A percentile compares a stretch with the other conserved stretches of the same genome.
Evolutionary conservation across 2,329 filamentous ascomycete genomes (phyloP).

Genomic region (Thielaviopsis ethacetica): DNA sequence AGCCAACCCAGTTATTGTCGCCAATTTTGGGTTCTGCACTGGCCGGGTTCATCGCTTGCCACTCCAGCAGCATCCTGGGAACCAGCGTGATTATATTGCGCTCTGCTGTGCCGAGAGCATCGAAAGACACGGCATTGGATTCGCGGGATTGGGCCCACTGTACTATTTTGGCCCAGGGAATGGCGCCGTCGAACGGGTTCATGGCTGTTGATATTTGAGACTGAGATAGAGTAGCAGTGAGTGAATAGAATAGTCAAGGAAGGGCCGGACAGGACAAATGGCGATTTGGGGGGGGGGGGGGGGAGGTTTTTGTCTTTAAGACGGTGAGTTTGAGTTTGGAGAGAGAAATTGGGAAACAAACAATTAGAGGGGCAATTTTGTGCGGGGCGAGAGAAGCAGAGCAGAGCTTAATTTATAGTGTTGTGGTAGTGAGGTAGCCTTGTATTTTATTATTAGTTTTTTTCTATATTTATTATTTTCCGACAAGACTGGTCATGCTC

Average conservation of each 20-base stretch:
- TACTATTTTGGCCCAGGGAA: slow-evolving; percentile 3
- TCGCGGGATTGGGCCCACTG: slow-evolving; percentile 3
- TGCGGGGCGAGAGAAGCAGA: too few relatives aligned
- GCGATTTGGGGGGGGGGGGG: too few relatives aligned
- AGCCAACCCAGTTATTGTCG: slow-evolving; percentile 3
- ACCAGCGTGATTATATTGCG: background rate
- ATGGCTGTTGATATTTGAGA: background rate
- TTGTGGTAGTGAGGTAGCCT: background rate
- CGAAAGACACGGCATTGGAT: background rate
- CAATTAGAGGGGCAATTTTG: background rate
- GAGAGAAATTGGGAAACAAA: background rate
- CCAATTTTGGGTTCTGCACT: background rate
- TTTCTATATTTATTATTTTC: too few relatives aligned
- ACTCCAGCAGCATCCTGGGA: background rate
- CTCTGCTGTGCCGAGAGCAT: background rate
- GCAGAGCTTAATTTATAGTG: too few relatives aligned
- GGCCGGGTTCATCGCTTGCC: background rate
- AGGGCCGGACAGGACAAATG: background rate
- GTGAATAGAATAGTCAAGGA: too few relatives aligned
- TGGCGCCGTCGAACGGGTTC: background rate
- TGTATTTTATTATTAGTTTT: too few relatives aligned
- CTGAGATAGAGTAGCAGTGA: background rate
- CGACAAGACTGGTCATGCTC: background rate
- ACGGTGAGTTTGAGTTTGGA: too few relatives aligned
- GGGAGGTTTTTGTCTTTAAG: too few relatives aligned